Base-by-base conservation (phyloP, 148 eudicot species). In the Spergularia marina region DNA sequence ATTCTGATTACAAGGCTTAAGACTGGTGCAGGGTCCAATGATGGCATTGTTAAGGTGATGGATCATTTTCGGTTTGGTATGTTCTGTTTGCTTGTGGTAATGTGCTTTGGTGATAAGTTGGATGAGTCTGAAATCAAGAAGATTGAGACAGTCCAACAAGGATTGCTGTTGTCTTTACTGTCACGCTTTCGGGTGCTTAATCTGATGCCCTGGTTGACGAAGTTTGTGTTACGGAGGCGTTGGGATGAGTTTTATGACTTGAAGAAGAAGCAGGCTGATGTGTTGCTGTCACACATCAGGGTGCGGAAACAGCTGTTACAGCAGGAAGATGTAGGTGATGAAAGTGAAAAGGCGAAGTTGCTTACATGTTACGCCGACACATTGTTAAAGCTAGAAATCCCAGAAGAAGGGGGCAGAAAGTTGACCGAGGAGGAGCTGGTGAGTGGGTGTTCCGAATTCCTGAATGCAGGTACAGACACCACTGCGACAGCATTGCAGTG, bases 391-490 rank as follows among this genome's bases (percentile, higher is more conserved):
- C 68, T 91, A 70, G 84, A 89, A 68, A 76, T 91, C 1, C 84
- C 83, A 0, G 88, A 86, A 6, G 87, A 87, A 53, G 81, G 81
- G 17, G 82, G 82, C 21, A 70, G 82, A 30, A 75, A 65, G 54
- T 49, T 78, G 61, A 70, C 53, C 6, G 85, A 85, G 16, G 79
- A 16, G 8, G 91, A 91, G 77, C 40, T 86, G 18, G 53, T 77
- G 59, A 40, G 70, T 41, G n/a, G 10, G 15, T 87, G 91, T 76
- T 57, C 78, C 1, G 89, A 91, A 55, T 88, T 91, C 65, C 89
- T 91, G 4, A 84, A 76, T 47, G 93, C 79, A 0, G 93, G 97
- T 30, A 89, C 97, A 4, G 91, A 91, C 63, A 89, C 93, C 7
- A 89, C 93, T 11, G 71, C 89, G 9, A 89, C 91, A 0, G 80